Evolutionary conservation across 108 stramenopile species (phyloP).

Genomic region (Pseudonitzschia pungens): DNA sequence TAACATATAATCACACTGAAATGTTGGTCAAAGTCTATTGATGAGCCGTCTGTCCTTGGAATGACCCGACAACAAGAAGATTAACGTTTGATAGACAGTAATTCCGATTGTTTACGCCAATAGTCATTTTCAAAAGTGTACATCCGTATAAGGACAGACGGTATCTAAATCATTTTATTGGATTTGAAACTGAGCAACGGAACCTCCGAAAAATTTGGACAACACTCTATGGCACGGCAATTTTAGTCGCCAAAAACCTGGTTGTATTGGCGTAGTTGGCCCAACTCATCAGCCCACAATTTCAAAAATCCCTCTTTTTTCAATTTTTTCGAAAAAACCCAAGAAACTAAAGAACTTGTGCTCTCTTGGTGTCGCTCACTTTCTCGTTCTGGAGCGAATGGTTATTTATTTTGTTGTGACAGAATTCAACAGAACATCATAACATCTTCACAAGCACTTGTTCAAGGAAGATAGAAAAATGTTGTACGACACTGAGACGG

Average conservation of each 20-base stretch:
- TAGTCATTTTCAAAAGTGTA: neutral
- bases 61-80: neutral
- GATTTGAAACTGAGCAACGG: neutral
- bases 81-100: neutral
- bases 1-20: neutral
- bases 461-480: neutral
- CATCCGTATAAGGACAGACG: neutral
- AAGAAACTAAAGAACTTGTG: neutral
- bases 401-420: neutral
- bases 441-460: neutral
- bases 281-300: neutral
- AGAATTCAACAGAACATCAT: neutral
- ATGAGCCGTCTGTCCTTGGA: neutral
- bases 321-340: neutral
- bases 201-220: neutral
- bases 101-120: no score
- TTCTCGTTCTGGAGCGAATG: neutral
- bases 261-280: neutral
- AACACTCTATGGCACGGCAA: neutral
- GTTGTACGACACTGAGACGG: neutral
- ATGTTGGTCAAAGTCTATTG: neutral
- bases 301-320: conserved; percentile 3
- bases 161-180: neutral
- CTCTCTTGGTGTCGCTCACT: neutral
- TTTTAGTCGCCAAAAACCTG: neutral